Evolutionary conservation across 441 rosid genomes (phyloP), one percentile per base, ranked within the genome.

Genomic region (Pelargonium citronellum): DNA sequence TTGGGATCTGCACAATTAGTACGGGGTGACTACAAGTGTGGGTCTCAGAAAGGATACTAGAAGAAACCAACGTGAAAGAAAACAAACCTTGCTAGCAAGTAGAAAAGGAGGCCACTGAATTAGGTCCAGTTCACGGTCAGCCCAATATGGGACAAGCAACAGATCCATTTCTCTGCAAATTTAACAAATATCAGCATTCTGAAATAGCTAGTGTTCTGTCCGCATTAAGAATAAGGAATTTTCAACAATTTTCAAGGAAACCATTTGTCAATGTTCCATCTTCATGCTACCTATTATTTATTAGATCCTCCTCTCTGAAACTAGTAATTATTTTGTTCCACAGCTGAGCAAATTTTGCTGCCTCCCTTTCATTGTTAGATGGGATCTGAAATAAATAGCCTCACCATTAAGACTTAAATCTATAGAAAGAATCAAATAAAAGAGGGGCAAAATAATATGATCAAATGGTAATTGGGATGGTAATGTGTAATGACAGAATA

Each of bases 91-190:
- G 96, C 99, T 95, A 58, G 99, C 99, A 73, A 95, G 86, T 80
- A 95, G 79, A 82, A 95, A 95, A 2, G 99, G 99, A 78, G 99
- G 99, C 98, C 98, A 95, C 76, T 95, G 99, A 70, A 84, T 91
- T 64, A 88, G 88, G 17, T 82, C 88, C 82, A 95, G 79, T 77
- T 89, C 97, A 74, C 87, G 98, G 77, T 95, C 97, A 69, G 98
- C 99, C 96, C 98, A 95, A 83, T 95, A 95, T 66, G 99, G 99
- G 82, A 95, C 99, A 83, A 95, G 97, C 82, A 95, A 84, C 75
- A 95, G 80, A 77, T 92, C 80, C 97, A 86, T 95, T 84, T 95
- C 99, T 92, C 99, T 95, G 81, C 74, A 77, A 64, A 75, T 27
- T 27, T 57, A 70, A 70, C 70, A 51, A 73, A 67, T n/a, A 4